Percentiles rank a stretch among this genome's conserved stretches.
phyloP scores from a whole-genome alignment of 2,329 filamentous ascomycete species.

The Pseudocercospora vitis region DNA sequence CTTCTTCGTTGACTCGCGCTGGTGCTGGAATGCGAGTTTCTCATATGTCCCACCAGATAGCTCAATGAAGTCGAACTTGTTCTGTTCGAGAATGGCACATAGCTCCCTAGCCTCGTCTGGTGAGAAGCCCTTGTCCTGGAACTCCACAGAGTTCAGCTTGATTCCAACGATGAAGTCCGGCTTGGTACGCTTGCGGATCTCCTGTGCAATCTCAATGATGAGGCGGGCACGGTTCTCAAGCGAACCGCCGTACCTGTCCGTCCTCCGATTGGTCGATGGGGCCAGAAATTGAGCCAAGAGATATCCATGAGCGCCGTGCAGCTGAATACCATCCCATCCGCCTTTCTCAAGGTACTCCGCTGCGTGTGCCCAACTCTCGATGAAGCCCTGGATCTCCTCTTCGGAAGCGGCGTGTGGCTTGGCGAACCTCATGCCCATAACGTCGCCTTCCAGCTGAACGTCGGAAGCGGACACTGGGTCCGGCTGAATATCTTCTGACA shows the following conservation, averaged over 20 bases:
- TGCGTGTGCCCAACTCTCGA: conserved; percentile 62
- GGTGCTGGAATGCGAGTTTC: conserved; percentile 52
- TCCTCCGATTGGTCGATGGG: conserved; percentile 44
- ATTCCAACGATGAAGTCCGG: conserved; percentile 53
- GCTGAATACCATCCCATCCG: conserved; percentile 56
- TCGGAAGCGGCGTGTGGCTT: conserved; percentile 56
- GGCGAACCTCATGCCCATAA: conserved; percentile 53
- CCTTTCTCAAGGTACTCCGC: conserved; percentile 63
- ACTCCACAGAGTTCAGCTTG: conserved; percentile 60
- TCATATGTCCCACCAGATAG: conserved; percentile 63
- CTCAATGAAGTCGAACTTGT: conserved; percentile 59
- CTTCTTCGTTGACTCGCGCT: conserved; percentile 56
- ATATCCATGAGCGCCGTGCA: conserved; percentile 50
- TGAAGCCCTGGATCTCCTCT: conserved; percentile 57
- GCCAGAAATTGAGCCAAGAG: conserved; percentile 49
- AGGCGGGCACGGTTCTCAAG: conserved; percentile 46
- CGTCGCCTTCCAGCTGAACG: conserved; percentile 46
- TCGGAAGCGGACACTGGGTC: conserved; percentile 55
- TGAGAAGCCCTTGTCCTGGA: conserved; percentile 54
- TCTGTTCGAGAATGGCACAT: conserved; percentile 45
- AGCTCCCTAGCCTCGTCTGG: conserved; percentile 51
- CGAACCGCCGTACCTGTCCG: conserved; percentile 47
- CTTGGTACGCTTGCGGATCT: conserved; percentile 41
- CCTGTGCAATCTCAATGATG: conserved; percentile 44
- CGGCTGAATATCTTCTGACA: conserved; percentile 46